Evolutionary conservation across 345 rosid species (phyloP).

Genomic region (Syzygium oleosum): DNA sequence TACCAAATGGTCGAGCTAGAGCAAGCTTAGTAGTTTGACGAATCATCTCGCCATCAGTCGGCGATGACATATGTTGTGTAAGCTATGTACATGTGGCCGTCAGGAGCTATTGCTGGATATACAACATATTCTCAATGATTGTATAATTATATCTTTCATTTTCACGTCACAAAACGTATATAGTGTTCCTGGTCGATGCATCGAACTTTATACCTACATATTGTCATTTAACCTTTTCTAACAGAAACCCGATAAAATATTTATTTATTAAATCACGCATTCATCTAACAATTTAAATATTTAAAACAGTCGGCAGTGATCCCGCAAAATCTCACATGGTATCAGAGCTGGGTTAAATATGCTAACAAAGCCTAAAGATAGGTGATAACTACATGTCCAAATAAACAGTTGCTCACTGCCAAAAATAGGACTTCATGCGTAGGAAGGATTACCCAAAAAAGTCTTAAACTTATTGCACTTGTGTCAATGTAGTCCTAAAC

Average conservation of each 20-base stretch:
- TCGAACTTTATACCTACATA: neutral
- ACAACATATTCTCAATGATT: neutral
- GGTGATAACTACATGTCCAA: neutral
- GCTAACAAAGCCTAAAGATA: neutral
- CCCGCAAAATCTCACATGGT: neutral
- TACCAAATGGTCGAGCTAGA: neutral
- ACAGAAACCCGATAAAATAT: neutral
- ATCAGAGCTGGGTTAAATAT: rapidly evolving
- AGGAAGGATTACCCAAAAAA: neutral
- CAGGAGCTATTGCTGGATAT: neutral
- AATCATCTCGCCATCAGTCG: neutral
- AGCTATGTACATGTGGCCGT: neutral
- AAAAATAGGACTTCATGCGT: no score
- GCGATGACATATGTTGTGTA: neutral
- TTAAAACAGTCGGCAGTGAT: no score
- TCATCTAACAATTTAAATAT: no score
- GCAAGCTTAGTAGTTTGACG: neutral
- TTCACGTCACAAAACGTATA: neutral
- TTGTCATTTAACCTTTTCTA: neutral
- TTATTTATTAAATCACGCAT: neutral
- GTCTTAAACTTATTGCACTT: neutral
- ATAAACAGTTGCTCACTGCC: no score
- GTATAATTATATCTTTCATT: neutral
- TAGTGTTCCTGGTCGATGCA: neutral
- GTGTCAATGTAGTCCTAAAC: neutral